Conservation (phyloP, 768 basidiomycete genomes). For the Lactarius evosmus region DNA sequence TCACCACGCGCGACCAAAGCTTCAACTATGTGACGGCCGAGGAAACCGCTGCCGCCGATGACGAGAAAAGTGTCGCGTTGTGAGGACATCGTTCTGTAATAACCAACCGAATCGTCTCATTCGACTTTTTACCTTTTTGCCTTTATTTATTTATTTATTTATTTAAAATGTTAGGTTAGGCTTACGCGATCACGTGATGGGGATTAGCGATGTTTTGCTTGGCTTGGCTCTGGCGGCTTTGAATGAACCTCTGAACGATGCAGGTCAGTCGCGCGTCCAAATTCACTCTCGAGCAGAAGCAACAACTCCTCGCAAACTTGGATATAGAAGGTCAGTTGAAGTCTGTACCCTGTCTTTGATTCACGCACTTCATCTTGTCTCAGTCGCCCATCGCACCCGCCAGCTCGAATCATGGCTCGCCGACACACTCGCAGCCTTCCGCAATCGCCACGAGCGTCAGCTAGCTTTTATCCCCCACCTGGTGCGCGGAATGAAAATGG, state of each 20-base stretch:
- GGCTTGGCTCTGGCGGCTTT: neutral
- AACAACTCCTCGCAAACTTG: constrained; percentile 70
- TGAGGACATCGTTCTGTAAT: constrained; percentile 12
- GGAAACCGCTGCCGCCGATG: constrained; percentile 91
- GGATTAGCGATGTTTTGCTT: neutral
- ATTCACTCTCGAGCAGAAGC: constrained; percentile 66
- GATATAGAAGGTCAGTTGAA: constrained; percentile 66
- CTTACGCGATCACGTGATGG: constrained; percentile 19
- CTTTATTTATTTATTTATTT: neutral
- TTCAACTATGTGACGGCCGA: constrained; percentile 89
- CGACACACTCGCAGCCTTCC: constrained; percentile 71
- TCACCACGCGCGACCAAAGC: constrained; percentile 76
- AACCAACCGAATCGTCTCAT: neutral
- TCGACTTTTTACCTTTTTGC: neutral
- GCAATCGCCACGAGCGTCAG: constrained; percentile 69
- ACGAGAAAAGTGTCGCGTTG: constrained; percentile 73
- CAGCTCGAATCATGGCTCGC: constrained; percentile 75
- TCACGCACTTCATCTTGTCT: neutral
- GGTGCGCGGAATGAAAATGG: constrained; percentile 68
- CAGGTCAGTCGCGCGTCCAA: constrained; percentile 29
- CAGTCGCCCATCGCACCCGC: constrained; percentile 70
- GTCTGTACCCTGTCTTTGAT: constrained; percentile 1
- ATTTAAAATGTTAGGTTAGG: neutral
- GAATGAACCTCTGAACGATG: neutral
- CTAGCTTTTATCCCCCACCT: constrained; percentile 72